These are phyloP conservation scores for Salvia sclarea DNA, from an alignment of 305 asterid genomes.

Conservation along the genomic window DNA sequence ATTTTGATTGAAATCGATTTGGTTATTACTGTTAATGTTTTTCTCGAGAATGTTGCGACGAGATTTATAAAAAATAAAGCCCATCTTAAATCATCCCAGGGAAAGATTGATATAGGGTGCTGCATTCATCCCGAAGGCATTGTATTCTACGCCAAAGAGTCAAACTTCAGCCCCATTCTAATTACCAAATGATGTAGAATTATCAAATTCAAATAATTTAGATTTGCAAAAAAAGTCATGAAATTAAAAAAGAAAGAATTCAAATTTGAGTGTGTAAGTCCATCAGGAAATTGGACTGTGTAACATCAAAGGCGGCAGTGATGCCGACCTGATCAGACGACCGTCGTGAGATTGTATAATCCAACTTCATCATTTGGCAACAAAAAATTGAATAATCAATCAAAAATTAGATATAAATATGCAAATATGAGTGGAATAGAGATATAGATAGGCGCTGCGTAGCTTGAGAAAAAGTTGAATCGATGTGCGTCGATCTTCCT, in stretches of 20 bases:
- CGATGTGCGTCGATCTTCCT: background rate
- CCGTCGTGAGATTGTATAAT: slow-evolving; percentile 54
- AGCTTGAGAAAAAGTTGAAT: too few relatives aligned
- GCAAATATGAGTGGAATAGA: background rate
- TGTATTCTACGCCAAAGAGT: slow-evolving; percentile 41
- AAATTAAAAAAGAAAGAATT: too few relatives aligned
- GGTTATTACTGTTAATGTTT: slow-evolving; percentile 28
- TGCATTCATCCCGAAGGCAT: slow-evolving; percentile 66
- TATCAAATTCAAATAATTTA: background rate
- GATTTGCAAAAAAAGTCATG: background rate
- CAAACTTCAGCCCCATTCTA: slow-evolving; percentile 59
- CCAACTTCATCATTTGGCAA: slow-evolving; percentile 46
- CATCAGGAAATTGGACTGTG: slow-evolving; percentile 42
- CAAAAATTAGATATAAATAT: background rate
- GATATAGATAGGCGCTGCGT: too few relatives aligned
- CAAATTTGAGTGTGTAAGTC: background rate
- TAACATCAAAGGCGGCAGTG: slow-evolving; percentile 41
- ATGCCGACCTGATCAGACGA: too few relatives aligned
- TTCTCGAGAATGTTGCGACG: slow-evolving; percentile 40
- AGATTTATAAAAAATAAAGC: background rate
- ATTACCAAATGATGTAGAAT: background rate
- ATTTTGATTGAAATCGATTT: too few relatives aligned
- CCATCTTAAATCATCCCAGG: slow-evolving; percentile 37
- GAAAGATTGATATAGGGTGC: slow-evolving; percentile 48
- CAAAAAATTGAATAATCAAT: background rate